Base-by-base conservation (phyloP, 306 rosid species). In the Inga oerstediana region DNA sequence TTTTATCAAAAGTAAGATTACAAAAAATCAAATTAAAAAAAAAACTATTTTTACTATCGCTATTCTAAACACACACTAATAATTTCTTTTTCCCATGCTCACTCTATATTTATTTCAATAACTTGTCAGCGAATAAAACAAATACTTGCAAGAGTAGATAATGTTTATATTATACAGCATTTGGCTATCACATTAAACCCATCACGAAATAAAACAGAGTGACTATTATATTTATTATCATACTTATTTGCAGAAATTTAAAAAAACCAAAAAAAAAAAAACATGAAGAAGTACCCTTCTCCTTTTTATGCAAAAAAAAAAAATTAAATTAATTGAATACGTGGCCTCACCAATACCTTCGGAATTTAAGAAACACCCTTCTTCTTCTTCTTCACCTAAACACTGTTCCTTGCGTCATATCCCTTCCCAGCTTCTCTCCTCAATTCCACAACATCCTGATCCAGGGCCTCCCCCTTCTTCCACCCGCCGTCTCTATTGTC, bases 351-450 rank as follows among this genome's bases (percentile, higher is more conserved):
- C 30, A 27, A 27, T 27, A 27, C 30, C 30, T 27, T 27, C 30
- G 30, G 30, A 27, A 27, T 27, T 27, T 27, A 27, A 27, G 30
- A 27, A 27, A 27, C 30, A 35, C 22, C 45, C 72, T 67, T 67
- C 20, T 58, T 58, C 61, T 4, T 14, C 72, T 67, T 62, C 17
- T 17, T 59, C 14, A 15, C 20, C 58, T 77, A 72, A 49, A 11
- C 43, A 20, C 59, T 41, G 69, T 32, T 77, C 7, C 22, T 30
- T 5, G 3, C 85, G 13, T 67, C 81, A 34, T 64, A 78, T 10
- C 68, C 64, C 46, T 90, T 86, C 27, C 77, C 88, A 45, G 64
- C 80, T 5, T 59, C 74, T 75, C 72, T 78, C 76, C 84, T 79
- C 8, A 64, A 32, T 22, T 85, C 79, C 79, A 32, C 79, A 10